A percentile compares a stretch with the other conserved stretches of the same genome.
Conservation (phyloP, 2,329 filamentous ascomycete species). For the Exserohilum turcica region DNA sequence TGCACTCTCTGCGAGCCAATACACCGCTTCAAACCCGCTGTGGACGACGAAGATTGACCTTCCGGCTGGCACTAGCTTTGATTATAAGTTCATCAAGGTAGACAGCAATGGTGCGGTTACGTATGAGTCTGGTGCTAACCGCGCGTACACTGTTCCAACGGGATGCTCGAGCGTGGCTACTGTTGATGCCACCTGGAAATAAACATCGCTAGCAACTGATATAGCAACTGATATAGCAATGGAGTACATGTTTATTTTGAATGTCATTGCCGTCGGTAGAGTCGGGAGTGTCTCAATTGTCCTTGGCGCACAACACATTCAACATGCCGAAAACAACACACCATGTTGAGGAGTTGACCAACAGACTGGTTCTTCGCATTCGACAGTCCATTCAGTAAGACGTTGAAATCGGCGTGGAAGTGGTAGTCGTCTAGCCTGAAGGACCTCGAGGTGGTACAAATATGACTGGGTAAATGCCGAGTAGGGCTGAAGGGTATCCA, state of each 20-base stretch:
- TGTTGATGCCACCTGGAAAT: conserved; percentile 34
- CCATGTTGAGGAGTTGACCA: not conserved
- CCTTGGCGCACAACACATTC: too few relatives aligned
- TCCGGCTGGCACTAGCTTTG: conserved; percentile 50
- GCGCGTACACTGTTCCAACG: conserved; percentile 46
- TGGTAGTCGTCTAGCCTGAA: too few relatives aligned
- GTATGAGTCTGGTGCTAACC: conserved; percentile 52
- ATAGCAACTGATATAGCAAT: not conserved
- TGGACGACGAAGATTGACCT: conserved; percentile 54
- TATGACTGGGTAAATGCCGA: too few relatives aligned
- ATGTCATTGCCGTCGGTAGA: too few relatives aligned
- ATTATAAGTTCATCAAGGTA: conserved; percentile 55
- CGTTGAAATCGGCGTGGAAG: too few relatives aligned
- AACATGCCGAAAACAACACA: too few relatives aligned
- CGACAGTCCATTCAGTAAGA: too few relatives aligned
- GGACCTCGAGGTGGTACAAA: too few relatives aligned
- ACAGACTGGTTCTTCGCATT: too few relatives aligned
- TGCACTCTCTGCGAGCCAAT: conserved; percentile 50
- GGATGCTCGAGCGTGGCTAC: conserved; percentile 25
- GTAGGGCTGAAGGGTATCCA: too few relatives aligned
- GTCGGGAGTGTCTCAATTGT: too few relatives aligned
- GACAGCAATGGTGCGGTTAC: conserved; percentile 54
- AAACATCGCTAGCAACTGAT: not conserved
- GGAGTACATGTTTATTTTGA: too few relatives aligned
- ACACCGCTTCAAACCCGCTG: conserved; percentile 52